Evolutionary conservation across 108 stramenopile species (phyloP), one percentile per base, ranked within the genome.

Genomic region (Poteriospumella lacustris): DNA sequence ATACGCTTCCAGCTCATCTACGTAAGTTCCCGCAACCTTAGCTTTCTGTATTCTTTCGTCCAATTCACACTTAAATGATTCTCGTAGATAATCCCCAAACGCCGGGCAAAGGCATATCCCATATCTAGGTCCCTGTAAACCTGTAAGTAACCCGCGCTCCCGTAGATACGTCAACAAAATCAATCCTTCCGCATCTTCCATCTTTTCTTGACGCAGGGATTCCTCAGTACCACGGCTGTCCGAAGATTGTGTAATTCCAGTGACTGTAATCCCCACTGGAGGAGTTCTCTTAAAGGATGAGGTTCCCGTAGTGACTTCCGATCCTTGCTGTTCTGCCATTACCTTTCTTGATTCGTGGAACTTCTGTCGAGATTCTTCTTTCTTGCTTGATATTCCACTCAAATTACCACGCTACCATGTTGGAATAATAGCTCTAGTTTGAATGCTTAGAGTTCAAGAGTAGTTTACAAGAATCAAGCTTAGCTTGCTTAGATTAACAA

Each of bases 21-120:
- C 47, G 47, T 52, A 52, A 52, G 47, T 52, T 52, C 47, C 47
- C 47, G 47, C 47, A 52, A 52, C 47, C 47, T 52, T 52, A 52
- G 47, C 47, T 52, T 52, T 52, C 47, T 52, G 47, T 52, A 52
- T 52, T 52, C 47, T 52, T 52, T 52, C 47, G 47, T 52, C 47
- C 47, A 52, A 52, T 52, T 52, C 47, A 52, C 47, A 52, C 47
- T 52, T 52, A 52, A 52, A 52, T 52, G 47, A 52, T 52, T 52
- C 47, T 52, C 47, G 47, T 52, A 52, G 47, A 52, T 52, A 52
- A 52, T 52, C 47, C 47, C 47, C 47, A 52, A 52, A 52, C 47
- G 47, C 47, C 47, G 47, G 47, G 47, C 47, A 52, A 52, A 52
- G 47, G 47, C 47, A 52, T 52, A 52, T 52, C 47, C 47, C 47